Base-by-base conservation (phyloP, 2,329 filamentous ascomycete species). In the Moelleriella libera region DNA sequence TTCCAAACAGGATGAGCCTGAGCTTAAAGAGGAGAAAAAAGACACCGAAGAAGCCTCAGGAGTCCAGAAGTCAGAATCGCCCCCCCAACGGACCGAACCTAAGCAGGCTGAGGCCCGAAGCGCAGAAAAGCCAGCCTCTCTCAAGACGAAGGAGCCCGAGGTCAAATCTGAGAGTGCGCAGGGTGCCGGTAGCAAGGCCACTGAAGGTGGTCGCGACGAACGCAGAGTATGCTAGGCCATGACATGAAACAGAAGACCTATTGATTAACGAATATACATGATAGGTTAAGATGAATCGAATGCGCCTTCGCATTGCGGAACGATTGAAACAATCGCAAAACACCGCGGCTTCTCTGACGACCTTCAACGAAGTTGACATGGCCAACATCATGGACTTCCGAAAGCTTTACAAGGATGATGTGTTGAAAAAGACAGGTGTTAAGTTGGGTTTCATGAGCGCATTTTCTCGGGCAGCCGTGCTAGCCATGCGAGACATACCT, bases 401-500 rank as follows among this genome's bases (percentile, higher is more conserved):
- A 57, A 96, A 94, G 68, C 74, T 88, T 44, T 97, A 97, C 78
- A 97, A 97, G 74, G 90, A 97, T 50, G 89, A 95, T 50, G 73
- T 96, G 28, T 73, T 97, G 49, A 95, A 97, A 77, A 94, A 90
- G 74, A 92, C 87, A 8, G 90, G 89, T 43, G 85, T 97, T 49
- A 98, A 97, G 74, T 83, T 98, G 47, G 92, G 92, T n/a, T 98
- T 97, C 74, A 97, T 98, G 90, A 92, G 88, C 64, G 90, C 90
- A 48, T 98, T 98, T 69, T 86, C 90, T 4, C 85, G 85, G 53
- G 92, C 92, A 44, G 86, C 80, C 57, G 81, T 94, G 43, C 73
- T 97, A 50, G 92, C 92, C 49, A 94, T 96, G 86, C 85, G 84
- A 60, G 89, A 97, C 54, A 73, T 97, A n/a, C 92, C 89, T 10